Evolutionary conservation across 306 rosid genomes (phyloP), one percentile per base, ranked within the genome.

Genomic region (Gillenia trifoliata): DNA sequence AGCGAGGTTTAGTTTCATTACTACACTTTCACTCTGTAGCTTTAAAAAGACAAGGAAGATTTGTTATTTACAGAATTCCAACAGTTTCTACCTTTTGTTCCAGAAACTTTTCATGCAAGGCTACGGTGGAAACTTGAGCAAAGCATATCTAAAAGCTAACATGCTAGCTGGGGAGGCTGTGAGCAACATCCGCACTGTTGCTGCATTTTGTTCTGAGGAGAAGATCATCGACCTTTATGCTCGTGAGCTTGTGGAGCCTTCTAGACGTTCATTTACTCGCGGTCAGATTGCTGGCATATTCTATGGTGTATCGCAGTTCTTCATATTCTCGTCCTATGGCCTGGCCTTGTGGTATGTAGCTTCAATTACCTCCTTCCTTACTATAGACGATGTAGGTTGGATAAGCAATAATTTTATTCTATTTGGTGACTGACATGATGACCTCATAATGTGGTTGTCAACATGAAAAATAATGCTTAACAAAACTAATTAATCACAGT

Each of bases 61-160:
- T 43, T 41, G 41, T 38, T 47, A 4, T 69, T 65, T 57, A 23
- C 11, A 62, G 79, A 28, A 72, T 26, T 22, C 45, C 41, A 45
- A 54, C 41, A 25, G 33, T 75, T 69, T 25, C 36, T 70, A 1
- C 16, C n/a, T 65, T 38, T 75, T 71, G 67, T 83, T 82, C 76
- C 86, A 94, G 98, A 94, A 87, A 86, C 92, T 94, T 75, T 94
- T 94, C 83, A 84, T 94, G 90, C 72, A 91, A 88, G 98, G 98
- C 63, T 94, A 86, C 68, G 97, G 97, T 75, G 98, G 98, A n/a
- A 94, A 94, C 91, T 87, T 94, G 89, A 94, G 96, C 93, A 91
- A 89, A 81, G 94, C 96, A 68, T 91, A 94, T 85, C 89, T 91
- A 64, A 94, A 88, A 82, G 97, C 97, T 52, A 94, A 91, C 82